These are phyloP conservation scores for Euclidium syriacum DNA, from an alignment of 345 rosid genomes.

Conservation along the genomic window DNA sequence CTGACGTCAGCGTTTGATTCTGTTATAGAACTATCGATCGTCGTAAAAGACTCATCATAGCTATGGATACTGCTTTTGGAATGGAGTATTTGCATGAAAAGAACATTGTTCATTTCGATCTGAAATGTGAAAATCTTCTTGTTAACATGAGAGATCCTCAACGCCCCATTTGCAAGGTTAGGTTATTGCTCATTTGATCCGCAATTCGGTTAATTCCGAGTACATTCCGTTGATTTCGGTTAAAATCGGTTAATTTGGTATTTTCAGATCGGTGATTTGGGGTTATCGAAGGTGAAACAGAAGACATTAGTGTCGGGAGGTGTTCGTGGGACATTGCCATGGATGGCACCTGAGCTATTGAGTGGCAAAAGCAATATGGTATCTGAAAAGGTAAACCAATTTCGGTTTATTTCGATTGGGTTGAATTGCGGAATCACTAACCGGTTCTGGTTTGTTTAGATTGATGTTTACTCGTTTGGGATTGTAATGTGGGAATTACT, in stretches of 20 bases:
- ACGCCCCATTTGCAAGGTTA: slow-evolving; percentile 90
- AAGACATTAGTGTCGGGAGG: slow-evolving; percentile 96
- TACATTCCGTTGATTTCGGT: no score
- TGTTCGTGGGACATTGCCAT: slow-evolving; percentile 97
- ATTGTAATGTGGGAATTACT: slow-evolving; percentile 99
- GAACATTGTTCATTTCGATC: slow-evolving; percentile 95
- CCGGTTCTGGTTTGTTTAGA: slow-evolving; percentile 34
- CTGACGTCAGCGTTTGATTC: slow-evolving; percentile 15
- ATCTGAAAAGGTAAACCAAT: slow-evolving; percentile 75
- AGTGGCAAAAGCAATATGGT: slow-evolving; percentile 98
- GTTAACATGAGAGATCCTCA: slow-evolving; percentile 99
- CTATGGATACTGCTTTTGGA: slow-evolving; percentile 98
- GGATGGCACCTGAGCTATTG: slow-evolving; percentile 99
- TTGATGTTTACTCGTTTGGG: slow-evolving; percentile 97
- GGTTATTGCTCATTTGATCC: slow-evolving; percentile 10
- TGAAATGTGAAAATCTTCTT: slow-evolving; percentile 92
- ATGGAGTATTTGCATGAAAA: slow-evolving; percentile 98
- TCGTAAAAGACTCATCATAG: slow-evolving; percentile 96
- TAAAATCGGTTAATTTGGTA: no score
- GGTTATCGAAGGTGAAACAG: slow-evolving; percentile 92
- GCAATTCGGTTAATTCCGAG: no score
- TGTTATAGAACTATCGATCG: slow-evolving; percentile 93
- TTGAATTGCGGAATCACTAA: neutral
- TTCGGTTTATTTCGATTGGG: neutral
- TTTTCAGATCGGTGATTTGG: slow-evolving; percentile 99